These are phyloP conservation scores for Arthrobotrys conoides DNA, from an alignment of 2,329 filamentous ascomycete genomes.

Conservation along the genomic window DNA sequence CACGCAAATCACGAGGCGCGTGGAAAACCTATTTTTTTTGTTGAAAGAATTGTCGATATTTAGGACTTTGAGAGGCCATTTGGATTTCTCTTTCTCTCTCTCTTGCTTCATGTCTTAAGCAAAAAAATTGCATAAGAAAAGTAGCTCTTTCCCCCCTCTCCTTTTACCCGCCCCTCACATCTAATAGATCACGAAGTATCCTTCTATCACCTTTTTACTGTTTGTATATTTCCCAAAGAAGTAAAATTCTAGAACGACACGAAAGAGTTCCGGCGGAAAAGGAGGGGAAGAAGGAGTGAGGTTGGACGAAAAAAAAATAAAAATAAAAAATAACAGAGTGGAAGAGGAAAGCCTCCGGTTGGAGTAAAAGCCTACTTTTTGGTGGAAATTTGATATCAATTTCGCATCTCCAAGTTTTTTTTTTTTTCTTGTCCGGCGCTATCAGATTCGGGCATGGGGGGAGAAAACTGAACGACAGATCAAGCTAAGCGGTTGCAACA, in stretches of 20 bases:
- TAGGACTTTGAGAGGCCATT: background rate
- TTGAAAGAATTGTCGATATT: background rate
- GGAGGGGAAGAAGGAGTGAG: background rate
- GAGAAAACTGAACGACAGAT: constrained; percentile 9
- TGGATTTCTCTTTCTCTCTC: background rate
- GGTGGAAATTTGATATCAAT: constrained; percentile 49
- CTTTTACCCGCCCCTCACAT: background rate
- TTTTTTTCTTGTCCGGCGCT: constrained; percentile 6
- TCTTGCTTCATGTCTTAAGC: no score
- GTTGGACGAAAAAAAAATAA: background rate
- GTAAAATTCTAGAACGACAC: constrained; percentile 42
- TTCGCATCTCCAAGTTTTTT: constrained; percentile 6
- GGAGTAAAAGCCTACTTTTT: background rate
- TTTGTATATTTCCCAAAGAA: constrained; percentile 28
- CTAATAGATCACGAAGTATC: background rate
- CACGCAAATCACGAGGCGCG: constrained; percentile 37
- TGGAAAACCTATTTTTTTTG: background rate
- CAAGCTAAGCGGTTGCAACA: constrained; percentile 40
- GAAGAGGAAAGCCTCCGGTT: background rate
- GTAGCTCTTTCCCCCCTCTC: constrained; percentile 7
- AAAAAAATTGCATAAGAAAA: constrained; percentile 13
- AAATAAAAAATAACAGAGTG: no score
- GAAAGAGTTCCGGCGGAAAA: background rate
- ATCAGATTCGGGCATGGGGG: constrained; percentile 5
- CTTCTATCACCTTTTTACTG: background rate